Evolutionary conservation across 768 basidiomycete genomes (phyloP).

Genomic region (Lentinula raphanica): DNA sequence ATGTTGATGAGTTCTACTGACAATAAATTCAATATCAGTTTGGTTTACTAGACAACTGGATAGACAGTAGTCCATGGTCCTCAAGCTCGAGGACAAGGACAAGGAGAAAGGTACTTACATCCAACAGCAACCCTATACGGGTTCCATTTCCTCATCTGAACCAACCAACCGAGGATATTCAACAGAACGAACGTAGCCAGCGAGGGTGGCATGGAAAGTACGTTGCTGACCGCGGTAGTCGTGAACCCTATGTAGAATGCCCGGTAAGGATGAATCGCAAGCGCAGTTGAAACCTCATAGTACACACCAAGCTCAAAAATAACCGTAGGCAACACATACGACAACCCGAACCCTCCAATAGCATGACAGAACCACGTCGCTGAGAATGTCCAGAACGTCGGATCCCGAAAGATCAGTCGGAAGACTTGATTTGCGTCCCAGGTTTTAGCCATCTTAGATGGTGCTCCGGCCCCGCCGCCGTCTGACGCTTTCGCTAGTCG

Average conservation of each 20-base stretch:
- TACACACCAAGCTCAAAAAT: constrained; percentile 17
- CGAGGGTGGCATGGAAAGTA: constrained; percentile 19
- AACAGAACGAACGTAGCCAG: constrained; percentile 15
- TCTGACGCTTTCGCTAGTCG: constrained; percentile 20
- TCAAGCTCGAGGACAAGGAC: too few species aligned
- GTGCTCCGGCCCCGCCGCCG: too few species aligned
- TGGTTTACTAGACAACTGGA: too few species aligned
- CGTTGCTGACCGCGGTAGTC: constrained; percentile 17
- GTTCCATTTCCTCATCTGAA: constrained; percentile 13
- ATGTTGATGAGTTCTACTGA: constrained; percentile 16
- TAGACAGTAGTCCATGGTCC: too few species aligned
- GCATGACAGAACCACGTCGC: constrained; percentile 16
- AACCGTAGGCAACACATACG: constrained; percentile 17
- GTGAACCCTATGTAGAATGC: constrained; percentile 13
- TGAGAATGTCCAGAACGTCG: constrained; percentile 17
- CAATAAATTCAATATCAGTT: too few species aligned
- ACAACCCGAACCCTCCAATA: constrained; percentile 17
- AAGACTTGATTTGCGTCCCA: constrained; percentile 9
- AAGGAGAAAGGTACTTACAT: not conserved
- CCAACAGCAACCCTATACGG: constrained; percentile 15
- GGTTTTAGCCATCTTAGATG: constrained; percentile 11
- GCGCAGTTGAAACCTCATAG: not conserved
- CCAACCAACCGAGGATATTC: constrained; percentile 12
- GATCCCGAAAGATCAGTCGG: constrained; percentile 13
- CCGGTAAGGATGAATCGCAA: not conserved